These are phyloP conservation scores for Neurospora sp. DNA, from an alignment of 495 filamentous ascomycete species.

Conservation along the genomic window DNA sequence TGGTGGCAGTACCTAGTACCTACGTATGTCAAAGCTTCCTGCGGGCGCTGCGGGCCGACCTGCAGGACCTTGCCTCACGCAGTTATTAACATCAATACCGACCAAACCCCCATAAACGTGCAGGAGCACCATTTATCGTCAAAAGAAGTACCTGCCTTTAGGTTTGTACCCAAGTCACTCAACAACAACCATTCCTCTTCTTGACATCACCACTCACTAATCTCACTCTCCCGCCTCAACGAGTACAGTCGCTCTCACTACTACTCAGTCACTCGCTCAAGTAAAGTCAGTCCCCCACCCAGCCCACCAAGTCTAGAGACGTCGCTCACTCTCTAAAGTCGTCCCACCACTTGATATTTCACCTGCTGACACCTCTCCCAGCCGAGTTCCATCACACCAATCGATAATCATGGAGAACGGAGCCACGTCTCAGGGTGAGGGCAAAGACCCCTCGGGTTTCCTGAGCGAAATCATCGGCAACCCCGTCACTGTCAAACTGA, in stretches of 20 bases:
- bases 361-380: background rate
- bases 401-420: conserved; percentile 62
- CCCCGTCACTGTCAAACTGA: conserved; percentile 87
- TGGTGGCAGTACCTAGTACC: background rate
- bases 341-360: background rate
- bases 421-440: conserved; percentile 46
- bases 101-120: background rate
- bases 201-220: background rate
- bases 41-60: background rate
- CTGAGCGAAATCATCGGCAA: conserved; percentile 86
- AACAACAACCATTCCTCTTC: background rate
- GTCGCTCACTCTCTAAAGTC: background rate
- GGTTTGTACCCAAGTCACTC: background rate
- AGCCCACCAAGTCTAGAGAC: background rate
- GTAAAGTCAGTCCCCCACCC: background rate
- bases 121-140: background rate
- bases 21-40: background rate
- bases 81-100: background rate
- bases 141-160: background rate
- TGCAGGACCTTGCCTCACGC: background rate
- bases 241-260: background rate
- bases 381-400: background rate
- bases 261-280: background rate
- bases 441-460: conserved; percentile 84
- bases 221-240: background rate